phyloP scores from a whole-genome alignment of 73 alveolate genomes.

The Effrenium voratum region DNA sequence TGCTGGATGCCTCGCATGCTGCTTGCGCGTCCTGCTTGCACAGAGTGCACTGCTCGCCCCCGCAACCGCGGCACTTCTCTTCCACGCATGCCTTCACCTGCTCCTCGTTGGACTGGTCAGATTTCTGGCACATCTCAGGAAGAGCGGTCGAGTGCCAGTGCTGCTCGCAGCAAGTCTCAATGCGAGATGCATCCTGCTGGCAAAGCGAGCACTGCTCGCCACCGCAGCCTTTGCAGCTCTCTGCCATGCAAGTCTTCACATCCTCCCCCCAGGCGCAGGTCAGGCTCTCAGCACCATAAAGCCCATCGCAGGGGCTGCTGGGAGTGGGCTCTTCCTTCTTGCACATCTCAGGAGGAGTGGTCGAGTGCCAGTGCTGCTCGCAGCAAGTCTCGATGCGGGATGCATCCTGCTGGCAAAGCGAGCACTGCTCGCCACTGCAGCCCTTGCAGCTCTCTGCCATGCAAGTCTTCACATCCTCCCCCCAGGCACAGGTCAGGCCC shows the following conservation, averaged over 20 bases:
- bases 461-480: slow-evolving; percentile 2
- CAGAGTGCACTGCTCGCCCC: too few relatives aligned
- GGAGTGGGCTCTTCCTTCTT: neutral
- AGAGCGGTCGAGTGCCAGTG: neutral
- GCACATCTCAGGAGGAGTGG: neutral
- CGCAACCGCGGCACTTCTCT: neutral
- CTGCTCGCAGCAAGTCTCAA: neutral
- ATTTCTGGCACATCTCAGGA: neutral
- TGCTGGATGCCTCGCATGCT: too few relatives aligned
- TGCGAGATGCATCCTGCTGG: neutral
- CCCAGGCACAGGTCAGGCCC: neutral
- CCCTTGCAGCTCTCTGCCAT: neutral
- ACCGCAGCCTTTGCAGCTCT: neutral
- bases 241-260: neutral
- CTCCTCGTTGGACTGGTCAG: neutral
- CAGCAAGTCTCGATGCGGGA: neutral
- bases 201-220: slow-evolving; percentile 19
- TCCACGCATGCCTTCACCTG: neutral
- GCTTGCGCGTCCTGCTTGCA: too few relatives aligned
- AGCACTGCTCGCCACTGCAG: neutral
- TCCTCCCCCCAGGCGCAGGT: neutral
- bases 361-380: neutral
- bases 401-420: neutral
- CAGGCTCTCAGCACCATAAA: neutral
- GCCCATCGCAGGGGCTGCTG: neutral